Conservation (phyloP, 108 stramenopile genomes). For the Cyclotella atomus region DNA sequence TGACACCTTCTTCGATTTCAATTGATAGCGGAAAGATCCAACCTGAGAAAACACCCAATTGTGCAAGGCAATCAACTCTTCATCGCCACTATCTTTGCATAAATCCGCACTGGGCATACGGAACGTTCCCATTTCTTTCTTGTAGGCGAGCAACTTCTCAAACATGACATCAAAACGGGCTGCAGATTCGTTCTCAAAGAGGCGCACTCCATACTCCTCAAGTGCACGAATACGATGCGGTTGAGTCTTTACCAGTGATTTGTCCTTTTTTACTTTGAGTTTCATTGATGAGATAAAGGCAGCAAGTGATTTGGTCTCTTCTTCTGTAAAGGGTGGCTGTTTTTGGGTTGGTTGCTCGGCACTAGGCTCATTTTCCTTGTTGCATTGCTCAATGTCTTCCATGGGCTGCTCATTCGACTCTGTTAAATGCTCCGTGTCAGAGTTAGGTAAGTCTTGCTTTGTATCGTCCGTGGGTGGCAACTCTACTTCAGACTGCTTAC, state of each 20-base stretch:
- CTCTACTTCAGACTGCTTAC: neutral
- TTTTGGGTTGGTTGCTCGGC: constrained; percentile 1
- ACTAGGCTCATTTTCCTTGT: neutral
- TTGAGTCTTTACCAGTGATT: constrained; percentile 1
- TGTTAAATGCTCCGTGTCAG: neutral
- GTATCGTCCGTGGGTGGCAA: neutral
- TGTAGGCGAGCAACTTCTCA: constrained; percentile 38
- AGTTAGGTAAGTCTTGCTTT: neutral
- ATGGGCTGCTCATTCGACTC: neutral
- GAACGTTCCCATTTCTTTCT: constrained; percentile 42
- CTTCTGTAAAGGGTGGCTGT: constrained; percentile 14
- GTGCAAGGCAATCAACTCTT: constrained; percentile 38
- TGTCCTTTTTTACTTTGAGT: constrained; percentile 31
- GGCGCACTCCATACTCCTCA: constrained; percentile 23
- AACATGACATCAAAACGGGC: constrained; percentile 49
- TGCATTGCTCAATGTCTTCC: constrained; percentile 1
- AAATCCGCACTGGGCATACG: constrained; percentile 38
- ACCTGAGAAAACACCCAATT: constrained; percentile 51
- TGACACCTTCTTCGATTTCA: constrained; percentile 29
- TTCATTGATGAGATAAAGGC: constrained; percentile 23
- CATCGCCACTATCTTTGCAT: constrained; percentile 36
- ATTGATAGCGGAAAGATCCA: constrained; percentile 35
- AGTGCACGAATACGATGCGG: constrained; percentile 37
- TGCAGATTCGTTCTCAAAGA: constrained; percentile 29
- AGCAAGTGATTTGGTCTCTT: constrained; percentile 22